A percentile compares a stretch with the other conserved stretches of the same genome.
Conservation (phyloP, 176 grass and related monocot genomes). For the Juncus inflexus region DNA sequence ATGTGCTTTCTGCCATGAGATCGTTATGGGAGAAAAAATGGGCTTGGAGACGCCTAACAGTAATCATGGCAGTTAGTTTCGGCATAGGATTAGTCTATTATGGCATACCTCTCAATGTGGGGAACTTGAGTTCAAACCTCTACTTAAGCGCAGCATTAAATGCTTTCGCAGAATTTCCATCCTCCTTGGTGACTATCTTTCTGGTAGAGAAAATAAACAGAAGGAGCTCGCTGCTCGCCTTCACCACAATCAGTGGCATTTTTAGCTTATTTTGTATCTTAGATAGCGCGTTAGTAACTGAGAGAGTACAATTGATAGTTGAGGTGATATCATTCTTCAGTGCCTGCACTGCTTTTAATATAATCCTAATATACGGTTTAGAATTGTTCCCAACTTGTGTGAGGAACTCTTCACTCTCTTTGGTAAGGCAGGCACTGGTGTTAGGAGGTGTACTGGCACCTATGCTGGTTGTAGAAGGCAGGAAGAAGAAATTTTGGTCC, state of each 20-base stretch:
- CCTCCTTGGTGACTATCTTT: slow-evolving; percentile 42
- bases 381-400: slow-evolving; percentile 94
- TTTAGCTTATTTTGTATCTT: slow-evolving; percentile 51
- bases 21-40: slow-evolving; percentile 51
- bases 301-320: slow-evolving; percentile 40
- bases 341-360: slow-evolving; percentile 65
- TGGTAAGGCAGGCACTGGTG: slow-evolving; percentile 56
- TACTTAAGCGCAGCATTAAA: slow-evolving; percentile 80
- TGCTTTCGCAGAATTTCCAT: slow-evolving; percentile 67
- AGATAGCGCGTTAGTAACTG: slow-evolving; percentile 23
- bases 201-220: slow-evolving; percentile 51
- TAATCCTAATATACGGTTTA: slow-evolving; percentile 60
- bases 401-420: slow-evolving; percentile 68
- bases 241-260: slow-evolving; percentile 40
- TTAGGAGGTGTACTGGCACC: slow-evolving; percentile 70
- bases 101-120: slow-evolving; percentile 89
- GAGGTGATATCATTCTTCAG: slow-evolving; percentile 71
- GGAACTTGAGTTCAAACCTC: slow-evolving; percentile 75
- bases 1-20: slow-evolving; percentile 44
- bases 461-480: slow-evolving; percentile 58
- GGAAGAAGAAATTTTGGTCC: slow-evolving; percentile 51
- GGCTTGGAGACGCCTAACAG: slow-evolving; percentile 54
- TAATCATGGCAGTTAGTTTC: slow-evolving; percentile 52
- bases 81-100: slow-evolving; percentile 81
- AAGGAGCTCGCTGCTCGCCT: slow-evolving; percentile 39